Evolutionary conservation across 768 basidiomycete species (phyloP), one percentile per base, ranked within the genome.

Genomic region (Pleurotus djamor): DNA sequence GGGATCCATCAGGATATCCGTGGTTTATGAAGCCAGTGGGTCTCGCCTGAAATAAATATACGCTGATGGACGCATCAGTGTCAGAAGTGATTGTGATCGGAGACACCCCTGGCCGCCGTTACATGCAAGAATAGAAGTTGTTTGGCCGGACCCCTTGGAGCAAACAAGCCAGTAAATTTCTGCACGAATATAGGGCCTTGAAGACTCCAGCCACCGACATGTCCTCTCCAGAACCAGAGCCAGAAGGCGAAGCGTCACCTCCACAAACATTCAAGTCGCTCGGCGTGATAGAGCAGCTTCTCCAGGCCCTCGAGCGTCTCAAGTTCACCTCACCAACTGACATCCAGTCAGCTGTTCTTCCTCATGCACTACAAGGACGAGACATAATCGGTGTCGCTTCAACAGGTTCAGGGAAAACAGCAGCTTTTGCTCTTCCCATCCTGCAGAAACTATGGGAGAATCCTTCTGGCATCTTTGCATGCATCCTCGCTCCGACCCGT

Each of bases 331-430:
- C 80, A 45, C 96, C 97, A 0, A 96, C 96, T 6, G 89, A 91
- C 57, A 99, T 99, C 65, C 97, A 99, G 72, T 75, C 78, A 2
- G 86, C 94, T 67, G 82, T 82, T 37, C 82, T 99, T 50, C 97
- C 97, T 0, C 85, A 86, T 75, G 96, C 96, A 16, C 75, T 99
- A 5, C 80, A 91, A 70, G 96, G 95, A 0, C 86, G 89, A 67
- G 97, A 99, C 76, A 92, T 99, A 64, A 98, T 99, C 60, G 97
- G 97, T 16, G 90, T 99, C n/a, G 97, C 97, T 35, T 88, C 93
- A 64, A 99, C 97, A 8, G 97, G 97, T 34, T 94, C 92, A 10
- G 97, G 96, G 65, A 98, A 99, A 79, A 98, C 97, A 0, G 96
- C 95, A 13, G 96, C 97, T 17, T 98, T 98, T 73, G 94, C 93